phyloP scores from a whole-genome alignment of 345 rosid species.

The Nasturtium officinale region DNA sequence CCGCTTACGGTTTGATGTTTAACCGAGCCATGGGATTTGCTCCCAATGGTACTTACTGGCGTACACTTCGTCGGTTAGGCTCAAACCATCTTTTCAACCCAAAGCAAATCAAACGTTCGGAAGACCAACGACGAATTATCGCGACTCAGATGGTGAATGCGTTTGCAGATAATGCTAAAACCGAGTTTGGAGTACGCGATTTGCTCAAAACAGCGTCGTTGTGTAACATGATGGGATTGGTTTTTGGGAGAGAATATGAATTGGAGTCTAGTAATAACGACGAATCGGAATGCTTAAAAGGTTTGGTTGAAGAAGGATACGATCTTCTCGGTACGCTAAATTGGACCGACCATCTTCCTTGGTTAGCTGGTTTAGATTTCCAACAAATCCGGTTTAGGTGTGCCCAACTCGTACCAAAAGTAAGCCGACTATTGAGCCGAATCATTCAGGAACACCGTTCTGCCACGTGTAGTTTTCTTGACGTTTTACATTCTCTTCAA shows the following conservation, averaged over 20 bases:
- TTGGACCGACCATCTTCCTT: conserved; percentile 77
- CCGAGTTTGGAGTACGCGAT: conserved; percentile 49
- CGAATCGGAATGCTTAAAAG: conserved; percentile 54
- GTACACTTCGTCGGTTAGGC: conserved; percentile 60
- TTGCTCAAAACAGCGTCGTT: conserved; percentile 68
- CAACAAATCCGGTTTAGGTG: conserved; percentile 72
- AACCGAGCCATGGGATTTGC: conserved; percentile 81
- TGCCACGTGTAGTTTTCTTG: conserved; percentile 56
- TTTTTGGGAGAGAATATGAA: conserved; percentile 60
- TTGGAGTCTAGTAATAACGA: conserved; percentile 41
- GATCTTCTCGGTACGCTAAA: conserved; percentile 64
- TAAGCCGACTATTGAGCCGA: conserved; percentile 56
- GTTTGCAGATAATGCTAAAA: conserved; percentile 32
- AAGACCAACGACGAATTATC: conserved; percentile 48
- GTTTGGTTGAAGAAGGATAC: conserved; percentile 71
- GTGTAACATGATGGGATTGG: conserved; percentile 68
- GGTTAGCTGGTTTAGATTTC: conserved; percentile 64
- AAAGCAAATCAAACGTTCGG: conserved; percentile 58
- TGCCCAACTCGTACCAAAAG: conserved; percentile 64
- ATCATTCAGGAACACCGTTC: conserved; percentile 54
- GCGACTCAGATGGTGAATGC: conserved; percentile 55
- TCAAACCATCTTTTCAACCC: conserved; percentile 65
- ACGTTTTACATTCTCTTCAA: conserved; percentile 61
- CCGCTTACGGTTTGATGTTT: conserved; percentile 77
- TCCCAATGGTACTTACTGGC: conserved; percentile 72